A percentile compares a stretch with the other conserved stretches of the same genome.
Evolutionary conservation across 2,329 filamentous ascomycete species (phyloP).

Genomic region (Cryphonectria carpinicola): DNA sequence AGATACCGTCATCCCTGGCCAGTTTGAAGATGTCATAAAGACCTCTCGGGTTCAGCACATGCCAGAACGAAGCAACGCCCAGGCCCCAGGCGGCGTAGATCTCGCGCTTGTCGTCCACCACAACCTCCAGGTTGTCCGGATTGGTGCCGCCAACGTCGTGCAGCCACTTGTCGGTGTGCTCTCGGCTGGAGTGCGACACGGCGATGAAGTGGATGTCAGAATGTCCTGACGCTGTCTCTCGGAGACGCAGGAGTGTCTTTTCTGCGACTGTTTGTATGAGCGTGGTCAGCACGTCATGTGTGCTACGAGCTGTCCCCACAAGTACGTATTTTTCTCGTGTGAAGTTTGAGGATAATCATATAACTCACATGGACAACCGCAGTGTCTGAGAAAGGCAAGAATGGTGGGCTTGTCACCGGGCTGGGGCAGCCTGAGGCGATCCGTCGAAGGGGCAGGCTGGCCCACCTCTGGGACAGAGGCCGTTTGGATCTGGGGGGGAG

Average conservation of each 20-base stretch:
- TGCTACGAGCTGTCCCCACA: background rate
- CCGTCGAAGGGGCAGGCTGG: slow-evolving; percentile 57
- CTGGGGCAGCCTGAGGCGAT: slow-evolving; percentile 49
- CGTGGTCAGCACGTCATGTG: background rate
- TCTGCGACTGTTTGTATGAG: slow-evolving; percentile 60
- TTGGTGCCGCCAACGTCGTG: slow-evolving; percentile 55
- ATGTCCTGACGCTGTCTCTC: slow-evolving; percentile 54
- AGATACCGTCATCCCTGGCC: slow-evolving; percentile 65
- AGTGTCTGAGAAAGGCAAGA: slow-evolving; percentile 72
- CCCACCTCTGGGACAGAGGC: slow-evolving; percentile 56
- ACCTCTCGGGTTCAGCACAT: slow-evolving; percentile 63
- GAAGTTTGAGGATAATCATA: background rate
- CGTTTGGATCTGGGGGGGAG: slow-evolving; percentile 37
- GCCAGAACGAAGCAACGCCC: slow-evolving; percentile 62
- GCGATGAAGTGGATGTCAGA: slow-evolving; percentile 60
- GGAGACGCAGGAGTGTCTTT: slow-evolving; percentile 63
- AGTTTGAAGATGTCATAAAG: slow-evolving; percentile 61
- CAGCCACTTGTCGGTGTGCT: slow-evolving; percentile 62
- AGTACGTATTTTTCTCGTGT: too few relatives aligned
- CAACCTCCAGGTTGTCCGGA: slow-evolving; percentile 56
- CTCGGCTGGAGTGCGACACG: slow-evolving; percentile 61
- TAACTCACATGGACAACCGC: slow-evolving; percentile 71
- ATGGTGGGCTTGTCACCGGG: slow-evolving; percentile 60
- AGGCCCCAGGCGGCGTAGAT: slow-evolving; percentile 70
- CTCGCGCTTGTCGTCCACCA: slow-evolving; percentile 63